Percentiles rank a stretch among this genome's conserved stretches.
These are phyloP conservation scores for Bolboschoenus planiculmis DNA, from an alignment of 176 grass and related monocot species.

Conservation along the genomic window DNA sequence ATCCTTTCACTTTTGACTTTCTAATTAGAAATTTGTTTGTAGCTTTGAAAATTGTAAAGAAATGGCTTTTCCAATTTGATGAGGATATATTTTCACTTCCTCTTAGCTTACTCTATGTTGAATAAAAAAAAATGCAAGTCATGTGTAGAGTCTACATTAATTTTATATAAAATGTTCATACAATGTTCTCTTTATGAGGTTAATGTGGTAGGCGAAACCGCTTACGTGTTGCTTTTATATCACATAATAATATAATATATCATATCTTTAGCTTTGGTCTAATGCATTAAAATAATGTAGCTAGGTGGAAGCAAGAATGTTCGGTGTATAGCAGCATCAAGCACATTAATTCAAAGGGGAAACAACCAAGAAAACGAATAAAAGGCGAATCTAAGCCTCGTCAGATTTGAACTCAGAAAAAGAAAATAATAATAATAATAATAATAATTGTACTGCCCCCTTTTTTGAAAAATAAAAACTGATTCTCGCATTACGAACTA, in stretches of 20 bases:
- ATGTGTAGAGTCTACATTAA: constrained; percentile 11
- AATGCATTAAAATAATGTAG: neutral
- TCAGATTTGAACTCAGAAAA: constrained; percentile 4
- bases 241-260: neutral
- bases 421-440: too few relatives aligned
- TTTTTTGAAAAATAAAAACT: constrained; percentile 22
- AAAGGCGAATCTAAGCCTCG: constrained; percentile 4
- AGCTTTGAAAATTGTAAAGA: neutral
- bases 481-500: constrained; percentile 27
- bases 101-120: neutral
- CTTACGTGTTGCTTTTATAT: neutral
- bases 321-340: constrained; percentile 13
- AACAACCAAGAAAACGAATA: constrained; percentile 17
- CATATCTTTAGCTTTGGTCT: neutral
- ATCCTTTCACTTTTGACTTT: neutral
- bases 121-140: neutral
- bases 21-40: neutral
- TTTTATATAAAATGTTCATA: neutral
- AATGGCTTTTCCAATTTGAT: neutral
- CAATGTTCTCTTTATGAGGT: neutral
- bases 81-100: neutral
- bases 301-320: constrained; percentile 1
- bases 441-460: neutral
- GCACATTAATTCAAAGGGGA: neutral
- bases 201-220: neutral